phyloP scores from a whole-genome alignment of 78 protist genomes.

The Mastigamoeba balamuthi region DNA sequence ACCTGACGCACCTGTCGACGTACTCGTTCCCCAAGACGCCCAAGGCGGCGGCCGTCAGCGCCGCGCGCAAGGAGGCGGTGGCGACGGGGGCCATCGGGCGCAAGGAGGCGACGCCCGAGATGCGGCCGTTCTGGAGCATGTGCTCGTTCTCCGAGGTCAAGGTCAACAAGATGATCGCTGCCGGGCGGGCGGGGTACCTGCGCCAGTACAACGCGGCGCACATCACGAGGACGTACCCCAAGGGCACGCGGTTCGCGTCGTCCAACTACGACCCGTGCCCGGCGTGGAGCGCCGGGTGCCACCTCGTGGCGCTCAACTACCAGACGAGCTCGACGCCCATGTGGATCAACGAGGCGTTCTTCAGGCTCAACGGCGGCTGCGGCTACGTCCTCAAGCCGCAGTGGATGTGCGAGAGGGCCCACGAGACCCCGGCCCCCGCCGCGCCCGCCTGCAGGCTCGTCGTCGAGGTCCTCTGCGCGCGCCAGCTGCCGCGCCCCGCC shows the following conservation, averaged over 20 bases:
- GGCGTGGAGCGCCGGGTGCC: slow-evolving; percentile 31
- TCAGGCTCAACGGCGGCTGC: slow-evolving; percentile 13
- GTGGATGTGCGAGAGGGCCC: not conserved
- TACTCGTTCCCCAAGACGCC: too few relatives aligned
- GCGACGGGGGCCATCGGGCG: not conserved
- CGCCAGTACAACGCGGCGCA: slow-evolving; percentile 5
- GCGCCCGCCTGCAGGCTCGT: not conserved
- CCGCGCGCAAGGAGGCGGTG: not conserved
- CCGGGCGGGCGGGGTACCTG: not conserved
- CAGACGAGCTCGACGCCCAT: slow-evolving; percentile 12
- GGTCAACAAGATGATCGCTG: not conserved
- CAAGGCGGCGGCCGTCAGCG: not conserved
- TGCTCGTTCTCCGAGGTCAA: not conserved
- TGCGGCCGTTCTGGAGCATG: not conserved
- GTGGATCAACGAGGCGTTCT: not conserved
- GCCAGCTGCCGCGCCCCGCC: not conserved
- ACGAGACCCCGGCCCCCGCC: not conserved
- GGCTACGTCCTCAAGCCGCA: slow-evolving; percentile 30
- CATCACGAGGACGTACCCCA: slow-evolving; percentile 51
- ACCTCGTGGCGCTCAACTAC: slow-evolving; percentile 58
- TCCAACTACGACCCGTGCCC: slow-evolving; percentile 41
- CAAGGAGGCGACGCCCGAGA: not conserved
- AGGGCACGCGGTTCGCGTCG: slow-evolving; percentile 48
- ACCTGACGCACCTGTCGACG: not conserved
- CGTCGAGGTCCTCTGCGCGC: not conserved